Base-by-base conservation (phyloP, 1,139 yeast species). In the Debaryomyces subglobosus region DNA sequence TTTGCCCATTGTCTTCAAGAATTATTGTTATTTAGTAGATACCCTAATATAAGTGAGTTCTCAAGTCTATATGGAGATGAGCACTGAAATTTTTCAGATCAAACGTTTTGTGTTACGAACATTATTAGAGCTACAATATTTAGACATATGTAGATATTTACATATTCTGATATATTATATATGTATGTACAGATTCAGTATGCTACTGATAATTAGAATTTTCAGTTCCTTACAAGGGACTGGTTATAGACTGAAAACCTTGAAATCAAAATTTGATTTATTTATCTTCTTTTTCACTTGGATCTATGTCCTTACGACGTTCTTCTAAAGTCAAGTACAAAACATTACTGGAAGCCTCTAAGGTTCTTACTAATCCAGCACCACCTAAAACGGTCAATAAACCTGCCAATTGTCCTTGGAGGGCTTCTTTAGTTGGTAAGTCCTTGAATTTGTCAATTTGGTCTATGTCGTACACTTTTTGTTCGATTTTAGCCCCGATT, bases 341-440 rank as follows among this genome's bases (percentile, higher is more conserved):
- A 52, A 74, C 70, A 56, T 82, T 82, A 27, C 88, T 72, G 16
- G 89, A 75, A 25, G 88, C 69, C 68, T 88, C 86, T 66, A 92
- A 78, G 24, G 96, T 89, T 68, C 82, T 82, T 5, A 89, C 96
- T 64, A 92, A 78, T 3, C 96, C 96, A 39, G 91, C 95, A 61
- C 97, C 98, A 52, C 96, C 89, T 54, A 89, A 78, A 49, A 87
- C 72, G 13, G 92, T 85, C 64, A 92, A 81, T 51, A 90, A 77
- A n/a, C 96, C 96, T 21, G 89, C 86, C 58, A 94, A 79, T 74
- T 91, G 90, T 16, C 88, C 82, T 53, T 89, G 94, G 57, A 92
- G 74, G 57, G 85, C 84, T 42, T 81, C 83, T 63, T 85, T 75
- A 4, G 84, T 70, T 38, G 96, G 96, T 61, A 92, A 78, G 33